A percentile compares a stretch with the other conserved stretches of the same genome.
These are phyloP conservation scores for Saraca asoca DNA, from an alignment of 331 rosid species.

Conservation along the genomic window DNA sequence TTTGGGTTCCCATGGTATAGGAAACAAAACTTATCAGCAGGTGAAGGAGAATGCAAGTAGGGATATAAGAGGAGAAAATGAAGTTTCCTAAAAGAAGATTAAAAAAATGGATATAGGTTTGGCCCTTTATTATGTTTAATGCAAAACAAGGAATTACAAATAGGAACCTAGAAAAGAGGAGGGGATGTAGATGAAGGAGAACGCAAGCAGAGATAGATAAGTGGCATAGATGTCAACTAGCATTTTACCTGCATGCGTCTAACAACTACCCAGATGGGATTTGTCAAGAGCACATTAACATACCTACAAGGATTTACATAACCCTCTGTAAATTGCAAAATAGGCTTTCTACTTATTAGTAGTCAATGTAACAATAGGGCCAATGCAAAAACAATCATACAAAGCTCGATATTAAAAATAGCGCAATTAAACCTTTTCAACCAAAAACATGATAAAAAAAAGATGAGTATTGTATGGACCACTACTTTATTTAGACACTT, in stretches of 20 bases:
- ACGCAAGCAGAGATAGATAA: slow-evolving; percentile 22
- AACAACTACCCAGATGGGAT: slow-evolving; percentile 91
- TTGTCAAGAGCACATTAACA: slow-evolving; percentile 87
- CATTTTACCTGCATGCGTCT: slow-evolving; percentile 86
- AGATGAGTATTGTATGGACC: not conserved
- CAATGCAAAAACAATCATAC: no score
- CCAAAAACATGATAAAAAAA: not conserved
- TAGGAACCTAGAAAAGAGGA: not conserved
- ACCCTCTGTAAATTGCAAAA: slow-evolving; percentile 2
- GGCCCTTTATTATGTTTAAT: no score
- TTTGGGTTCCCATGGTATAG: no score
- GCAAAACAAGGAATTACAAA: not conserved
- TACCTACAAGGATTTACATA: slow-evolving; percentile 59
- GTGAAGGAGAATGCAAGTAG: no score
- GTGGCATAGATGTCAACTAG: slow-evolving; percentile 18
- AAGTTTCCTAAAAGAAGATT: no score
- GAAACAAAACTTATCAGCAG: not conserved
- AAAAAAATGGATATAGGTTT: no score
- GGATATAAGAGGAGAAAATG: no score
- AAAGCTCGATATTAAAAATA: no score
- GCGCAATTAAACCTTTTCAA: no score
- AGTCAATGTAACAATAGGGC: not conserved
- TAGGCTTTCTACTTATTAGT: not conserved
- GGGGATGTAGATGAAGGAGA: slow-evolving; percentile 15
- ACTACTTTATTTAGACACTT: not conserved